phyloP scores from a whole-genome alignment of 23 red algal species.

The Chondrus crispus region DNA sequence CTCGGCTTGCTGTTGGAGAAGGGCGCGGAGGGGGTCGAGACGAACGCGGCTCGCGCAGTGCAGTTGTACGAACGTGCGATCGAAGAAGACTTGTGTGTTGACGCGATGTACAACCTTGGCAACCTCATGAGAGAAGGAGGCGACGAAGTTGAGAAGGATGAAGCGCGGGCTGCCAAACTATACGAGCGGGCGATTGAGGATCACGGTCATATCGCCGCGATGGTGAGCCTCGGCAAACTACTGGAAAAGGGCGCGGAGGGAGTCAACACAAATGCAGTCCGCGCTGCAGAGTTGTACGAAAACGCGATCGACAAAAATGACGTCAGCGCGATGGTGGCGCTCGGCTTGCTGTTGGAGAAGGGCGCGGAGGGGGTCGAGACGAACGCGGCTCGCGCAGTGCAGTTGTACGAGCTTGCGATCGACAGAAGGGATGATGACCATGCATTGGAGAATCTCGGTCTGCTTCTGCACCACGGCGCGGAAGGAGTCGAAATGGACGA shows the following conservation, averaged over 20 bases:
- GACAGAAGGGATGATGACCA: not conserved
- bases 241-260: not conserved
- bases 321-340: not conserved
- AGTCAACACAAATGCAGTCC: not conserved
- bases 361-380: not conserved
- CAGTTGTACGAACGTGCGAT: not conserved
- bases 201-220: not conserved
- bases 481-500: not conserved
- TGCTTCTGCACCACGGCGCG: not conserved
- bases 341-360: not conserved
- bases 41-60: not conserved
- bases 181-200: not conserved
- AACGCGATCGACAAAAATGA: not conserved
- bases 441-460: not conserved
- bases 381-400: not conserved
- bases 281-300: not conserved
- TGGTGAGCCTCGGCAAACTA: not conserved
- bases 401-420: slow-evolving; percentile 10
- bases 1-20: not conserved
- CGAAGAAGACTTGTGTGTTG: not conserved
- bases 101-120: not conserved
- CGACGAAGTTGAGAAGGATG: not conserved
- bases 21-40: not conserved
- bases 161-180: not conserved
- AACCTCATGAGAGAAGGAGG: not conserved